Evolutionary conservation across 192 early-diverging fungal genomes (phyloP), one percentile per base, ranked within the genome.

Genomic region (Gamsiella multidivaricata): DNA sequence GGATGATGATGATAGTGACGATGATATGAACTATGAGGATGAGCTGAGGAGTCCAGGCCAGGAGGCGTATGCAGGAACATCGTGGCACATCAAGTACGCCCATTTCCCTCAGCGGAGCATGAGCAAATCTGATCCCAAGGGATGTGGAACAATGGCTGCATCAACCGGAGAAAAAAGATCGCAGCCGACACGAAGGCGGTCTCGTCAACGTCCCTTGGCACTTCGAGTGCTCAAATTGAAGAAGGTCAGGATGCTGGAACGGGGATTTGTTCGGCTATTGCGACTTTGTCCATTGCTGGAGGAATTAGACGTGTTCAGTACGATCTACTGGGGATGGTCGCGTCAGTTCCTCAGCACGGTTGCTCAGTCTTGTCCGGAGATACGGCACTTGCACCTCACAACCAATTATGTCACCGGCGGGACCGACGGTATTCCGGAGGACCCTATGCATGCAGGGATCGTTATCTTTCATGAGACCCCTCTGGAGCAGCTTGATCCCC

Each of bases 271-370:
- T 1, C 29, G 18, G 11, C 32, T 70, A 2, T 5, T 70, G 3
- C 32, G 26, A 11, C 34, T 9, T 1, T 70, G 60, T 45, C 60
- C 69, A 1, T 20, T 39, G 3, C 25, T 70, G 31, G 53, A 70
- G 23, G 53, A 63, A 43, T 54, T 70, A 42, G 60, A 70, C 15
- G 69, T 62, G 1, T 70, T 45, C n/a, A 70, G 53, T 42, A 62
- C 69, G 5, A 41, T 54, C 22, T 39, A 31, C 18, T 70, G 69
- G 69, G 7, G 51, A 4, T 70, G 69, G 69, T 23, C 12, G 9
- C 41, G 20, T 1, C 17, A 9, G 14, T 63, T 63, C 29, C 26
- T 70, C 5, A 31, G 46, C 20, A 57, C 41, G 2, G 69, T 70
- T 17, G 36, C 58, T 23, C 50, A 62, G 20, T 54, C 37, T 6